Conservation (phyloP, 2,329 filamentous ascomycete species). For the Cytospora schulzeri region DNA sequence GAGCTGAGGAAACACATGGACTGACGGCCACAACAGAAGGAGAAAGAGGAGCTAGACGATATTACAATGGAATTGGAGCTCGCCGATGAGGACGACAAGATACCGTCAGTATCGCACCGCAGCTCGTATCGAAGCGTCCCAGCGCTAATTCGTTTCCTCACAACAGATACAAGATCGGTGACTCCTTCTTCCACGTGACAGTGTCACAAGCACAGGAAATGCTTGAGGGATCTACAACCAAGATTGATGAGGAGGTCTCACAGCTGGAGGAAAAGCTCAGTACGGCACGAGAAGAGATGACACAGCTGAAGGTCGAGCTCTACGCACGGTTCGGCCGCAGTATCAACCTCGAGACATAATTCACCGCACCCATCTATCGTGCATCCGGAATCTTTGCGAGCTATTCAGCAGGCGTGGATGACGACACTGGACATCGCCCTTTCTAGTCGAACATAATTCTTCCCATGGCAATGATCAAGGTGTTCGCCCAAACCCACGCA, state of each 20-base stretch:
- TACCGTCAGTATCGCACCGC: constrained; percentile 66
- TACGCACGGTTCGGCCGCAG: constrained; percentile 95
- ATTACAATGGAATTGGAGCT: constrained; percentile 89
- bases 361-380: background rate
- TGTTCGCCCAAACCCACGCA: background rate
- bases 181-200: constrained; percentile 88
- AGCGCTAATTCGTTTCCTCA: background rate
- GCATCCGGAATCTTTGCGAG: background rate
- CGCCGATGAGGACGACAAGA: constrained; percentile 89
- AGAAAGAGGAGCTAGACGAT: constrained; percentile 97
- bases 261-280: constrained; percentile 76
- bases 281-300: constrained; percentile 81
- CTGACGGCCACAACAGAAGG: constrained; percentile 66
- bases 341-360: constrained; percentile 91
- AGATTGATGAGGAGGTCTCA: constrained; percentile 75
- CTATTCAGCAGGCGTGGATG: too few relatives aligned
- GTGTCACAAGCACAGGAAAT: constrained; percentile 85
- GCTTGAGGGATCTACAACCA: constrained; percentile 69
- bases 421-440: background rate
- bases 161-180: constrained; percentile 89
- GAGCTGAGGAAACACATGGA: background rate
- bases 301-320: constrained; percentile 83
- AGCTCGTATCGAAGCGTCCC: background rate
- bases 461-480: background rate
- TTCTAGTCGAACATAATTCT: background rate